Conservation (phyloP, 345 rosid species). For the Populus davidiana region DNA sequence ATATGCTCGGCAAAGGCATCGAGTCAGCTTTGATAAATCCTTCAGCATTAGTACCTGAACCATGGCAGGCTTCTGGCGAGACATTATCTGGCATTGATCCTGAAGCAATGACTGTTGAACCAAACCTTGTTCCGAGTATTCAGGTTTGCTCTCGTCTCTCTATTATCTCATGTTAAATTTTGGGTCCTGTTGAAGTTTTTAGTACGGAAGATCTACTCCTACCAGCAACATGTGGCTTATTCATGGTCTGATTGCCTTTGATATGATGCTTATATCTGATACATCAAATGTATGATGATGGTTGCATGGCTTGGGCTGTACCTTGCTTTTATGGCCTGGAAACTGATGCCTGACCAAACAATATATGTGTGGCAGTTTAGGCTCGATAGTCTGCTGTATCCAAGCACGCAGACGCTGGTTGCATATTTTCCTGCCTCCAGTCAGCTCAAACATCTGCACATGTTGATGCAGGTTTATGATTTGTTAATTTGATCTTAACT, state of each 20-base stretch:
- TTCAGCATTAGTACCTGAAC: slow-evolving; percentile 78
- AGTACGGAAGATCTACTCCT: slow-evolving; percentile 1
- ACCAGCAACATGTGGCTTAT: not conserved
- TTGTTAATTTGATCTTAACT: slow-evolving; percentile 22
- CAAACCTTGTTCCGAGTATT: slow-evolving; percentile 75
- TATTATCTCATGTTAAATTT: not conserved
- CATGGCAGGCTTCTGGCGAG: slow-evolving; percentile 82
- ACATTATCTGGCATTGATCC: slow-evolving; percentile 68
- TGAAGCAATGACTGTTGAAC: slow-evolving; percentile 95
- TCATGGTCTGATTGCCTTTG: not conserved
- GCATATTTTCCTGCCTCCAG: not conserved
- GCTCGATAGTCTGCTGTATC: not conserved
- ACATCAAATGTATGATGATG: not conserved
- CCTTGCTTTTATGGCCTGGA: not conserved
- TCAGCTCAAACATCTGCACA: not conserved
- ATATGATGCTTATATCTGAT: not conserved
- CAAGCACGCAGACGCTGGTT: not conserved
- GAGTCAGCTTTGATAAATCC: slow-evolving; percentile 95
- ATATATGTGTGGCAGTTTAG: not conserved
- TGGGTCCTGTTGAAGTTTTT: slow-evolving; percentile 1
- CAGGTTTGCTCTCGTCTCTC: slow-evolving; percentile 42
- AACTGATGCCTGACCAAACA: not conserved
- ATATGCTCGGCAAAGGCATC: slow-evolving; percentile 99
- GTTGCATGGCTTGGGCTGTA: not conserved
- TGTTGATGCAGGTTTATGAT: not conserved